Base-by-base conservation (phyloP, 2,329 filamentous ascomycete species). In the Fusarium sp. region DNA sequence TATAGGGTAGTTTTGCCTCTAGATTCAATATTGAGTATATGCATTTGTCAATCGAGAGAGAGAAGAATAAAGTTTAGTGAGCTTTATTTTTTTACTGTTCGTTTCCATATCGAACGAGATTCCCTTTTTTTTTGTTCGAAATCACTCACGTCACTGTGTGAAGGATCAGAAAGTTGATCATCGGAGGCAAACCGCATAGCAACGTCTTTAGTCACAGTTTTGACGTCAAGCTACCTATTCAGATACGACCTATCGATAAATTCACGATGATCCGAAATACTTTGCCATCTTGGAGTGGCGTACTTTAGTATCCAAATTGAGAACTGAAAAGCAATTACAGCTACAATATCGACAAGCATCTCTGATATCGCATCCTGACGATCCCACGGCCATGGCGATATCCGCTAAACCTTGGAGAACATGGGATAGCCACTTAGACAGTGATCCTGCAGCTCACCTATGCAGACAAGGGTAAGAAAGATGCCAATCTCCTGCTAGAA, bases 131-230 rank as follows among this genome's bases (percentile, higher is more conserved):
- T 23, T n/a, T 8, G 18, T 26, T 12, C 17, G 10, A 33, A 5
- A 11, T 32, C 6, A 17, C n/a, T 35, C 20, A 17, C 7, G 7
- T n/a, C 40, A 32, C 10, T 55, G 1, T 3, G 3, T 18, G 1
- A 6, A 1, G 3, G 4, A 13, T 3, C 17, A 3, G 3, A 20
- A 10, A 1, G 17, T 20, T 46, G 20, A 55, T 35, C 9, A 5
- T 5, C 0, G 0, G 7, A 26, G 1, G 52, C 17, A 27, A 20
- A 10, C 11, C 1, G 2, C 6, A 7, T 1, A 3, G 30, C 12
- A 2, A 10, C 12, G 2, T 10, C 10, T 13, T 18, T 3, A 10
- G 8, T 12, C 3, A 12, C 7, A 41, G 18, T 2, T 10, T 48
- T 17, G 53, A 48, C 30, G 10, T 35, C 30, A 56, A 27, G 7